phyloP scores from a whole-genome alignment of 2,329 filamentous ascomycete species.

The Aspergillus sp. region DNA sequence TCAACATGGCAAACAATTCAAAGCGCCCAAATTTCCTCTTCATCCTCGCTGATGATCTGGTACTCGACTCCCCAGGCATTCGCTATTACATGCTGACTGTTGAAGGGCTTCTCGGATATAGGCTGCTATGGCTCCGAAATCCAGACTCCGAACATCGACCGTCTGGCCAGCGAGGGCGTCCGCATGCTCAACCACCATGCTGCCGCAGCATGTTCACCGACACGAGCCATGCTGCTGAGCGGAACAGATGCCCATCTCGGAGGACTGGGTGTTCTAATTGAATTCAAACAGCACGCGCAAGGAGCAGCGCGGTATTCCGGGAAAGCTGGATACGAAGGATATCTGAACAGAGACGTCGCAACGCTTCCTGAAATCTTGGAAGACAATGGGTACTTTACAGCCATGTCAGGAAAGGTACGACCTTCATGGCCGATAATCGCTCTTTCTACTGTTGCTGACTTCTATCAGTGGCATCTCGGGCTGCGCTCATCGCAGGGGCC shows the following conservation, averaged over 20 bases:
- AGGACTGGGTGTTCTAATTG: slow-evolving; percentile 35
- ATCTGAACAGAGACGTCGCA: slow-evolving; percentile 39
- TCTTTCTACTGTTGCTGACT: not conserved
- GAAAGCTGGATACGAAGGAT: slow-evolving; percentile 43
- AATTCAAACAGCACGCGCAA: not conserved
- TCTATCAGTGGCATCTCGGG: slow-evolving; percentile 38
- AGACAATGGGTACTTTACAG: slow-evolving; percentile 40
- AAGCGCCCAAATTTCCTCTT: slow-evolving; percentile 34
- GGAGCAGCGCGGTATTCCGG: slow-evolving; percentile 12
- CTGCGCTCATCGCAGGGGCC: slow-evolving; percentile 33
- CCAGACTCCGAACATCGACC: slow-evolving; percentile 59
- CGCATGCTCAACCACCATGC: slow-evolving; percentile 64
- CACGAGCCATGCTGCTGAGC: slow-evolving; percentile 40
- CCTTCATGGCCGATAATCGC: too few relatives aligned
- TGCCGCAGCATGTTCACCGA: slow-evolving; percentile 60
- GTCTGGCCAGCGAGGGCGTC: slow-evolving; percentile 47
- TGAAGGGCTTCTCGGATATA: slow-evolving; percentile 55
- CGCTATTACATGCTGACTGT: not conserved
- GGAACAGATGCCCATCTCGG: slow-evolving; percentile 42
- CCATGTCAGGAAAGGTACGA: slow-evolving; percentile 39
- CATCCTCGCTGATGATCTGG: slow-evolving; percentile 46
- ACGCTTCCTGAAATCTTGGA: slow-evolving; percentile 40
- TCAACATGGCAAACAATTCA: not conserved
- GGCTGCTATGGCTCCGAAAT: slow-evolving; percentile 61
- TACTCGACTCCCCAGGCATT: not conserved